These are phyloP conservation scores for Triticum dicoccoides DNA, from an alignment of 176 grass and related monocot genomes.

Conservation along the genomic window DNA sequence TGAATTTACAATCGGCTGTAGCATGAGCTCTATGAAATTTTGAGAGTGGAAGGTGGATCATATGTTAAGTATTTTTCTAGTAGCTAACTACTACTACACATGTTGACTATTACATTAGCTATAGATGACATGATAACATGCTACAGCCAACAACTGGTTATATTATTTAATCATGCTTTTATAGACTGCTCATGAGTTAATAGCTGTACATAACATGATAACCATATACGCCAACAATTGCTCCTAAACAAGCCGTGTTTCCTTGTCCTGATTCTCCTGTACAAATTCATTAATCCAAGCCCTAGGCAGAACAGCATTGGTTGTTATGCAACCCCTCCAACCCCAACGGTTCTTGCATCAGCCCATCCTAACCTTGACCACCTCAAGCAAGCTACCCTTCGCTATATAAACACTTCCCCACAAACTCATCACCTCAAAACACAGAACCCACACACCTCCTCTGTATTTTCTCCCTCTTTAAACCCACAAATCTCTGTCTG, in stretches of 20 bases:
- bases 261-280: not conserved
- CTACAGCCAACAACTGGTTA: no score
- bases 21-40: no score
- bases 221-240: no score
- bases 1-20: no score
- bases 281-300: not conserved
- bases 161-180: no score
- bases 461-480: not conserved
- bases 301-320: not conserved
- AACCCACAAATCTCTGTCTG: not conserved
- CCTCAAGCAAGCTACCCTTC: not conserved
- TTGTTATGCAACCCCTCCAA: constrained; percentile 35
- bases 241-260: not conserved
- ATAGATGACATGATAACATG: no score
- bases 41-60: no score
- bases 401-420: constrained; percentile 8
- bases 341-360: constrained; percentile 44
- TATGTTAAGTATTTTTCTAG: no score
- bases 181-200: no score
- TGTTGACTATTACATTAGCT: no score
- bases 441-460: not conserved
- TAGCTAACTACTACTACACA: no score
- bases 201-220: no score
- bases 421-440: not conserved
- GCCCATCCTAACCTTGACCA: not conserved